These are phyloP conservation scores for Erysiphe neolycopersici DNA, from an alignment of 2,329 filamentous ascomycete genomes.

Conservation along the genomic window DNA sequence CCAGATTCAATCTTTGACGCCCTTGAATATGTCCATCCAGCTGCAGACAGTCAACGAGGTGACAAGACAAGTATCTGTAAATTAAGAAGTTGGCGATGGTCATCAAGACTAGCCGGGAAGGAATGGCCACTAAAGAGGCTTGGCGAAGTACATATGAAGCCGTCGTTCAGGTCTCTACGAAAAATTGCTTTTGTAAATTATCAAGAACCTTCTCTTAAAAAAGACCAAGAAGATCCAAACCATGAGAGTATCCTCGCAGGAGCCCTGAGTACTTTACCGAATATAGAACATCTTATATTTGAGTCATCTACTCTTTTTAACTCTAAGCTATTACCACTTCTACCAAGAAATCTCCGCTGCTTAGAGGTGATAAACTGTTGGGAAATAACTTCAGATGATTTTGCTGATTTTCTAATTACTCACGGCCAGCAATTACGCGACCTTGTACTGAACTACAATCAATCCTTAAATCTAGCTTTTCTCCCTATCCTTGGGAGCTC, in stretches of 20 bases:
- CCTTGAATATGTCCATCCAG: conserved; percentile 28
- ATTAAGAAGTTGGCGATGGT: conserved; percentile 34
- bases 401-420: conserved; percentile 36
- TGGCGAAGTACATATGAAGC: conserved; percentile 23
- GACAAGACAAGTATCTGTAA: conserved; percentile 11
- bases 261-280: conserved; percentile 26
- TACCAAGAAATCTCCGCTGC: conserved; percentile 38
- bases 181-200: conserved; percentile 36
- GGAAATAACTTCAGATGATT: conserved; percentile 38
- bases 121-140: conserved; percentile 23
- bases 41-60: conserved; percentile 6
- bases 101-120: conserved; percentile 23
- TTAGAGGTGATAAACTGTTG: conserved; percentile 60
- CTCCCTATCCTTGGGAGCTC: conserved; percentile 33
- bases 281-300: conserved; percentile 41
- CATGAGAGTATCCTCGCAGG: conserved; percentile 17
- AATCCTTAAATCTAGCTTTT: conserved; percentile 51
- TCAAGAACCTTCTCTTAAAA: conserved; percentile 22
- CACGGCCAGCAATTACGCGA: conserved; percentile 41
- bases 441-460: conserved; percentile 52
- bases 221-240: conserved; percentile 14
- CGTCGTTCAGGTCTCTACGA: conserved; percentile 28
- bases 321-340: conserved; percentile 33
- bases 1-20: conserved; percentile 35
- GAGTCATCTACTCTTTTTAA: conserved; percentile 51